A percentile compares a stretch with the other conserved stretches of the same genome.
Conservation (phyloP, 768 basidiomycete species). For the Hortiboletus flavorubellus region DNA sequence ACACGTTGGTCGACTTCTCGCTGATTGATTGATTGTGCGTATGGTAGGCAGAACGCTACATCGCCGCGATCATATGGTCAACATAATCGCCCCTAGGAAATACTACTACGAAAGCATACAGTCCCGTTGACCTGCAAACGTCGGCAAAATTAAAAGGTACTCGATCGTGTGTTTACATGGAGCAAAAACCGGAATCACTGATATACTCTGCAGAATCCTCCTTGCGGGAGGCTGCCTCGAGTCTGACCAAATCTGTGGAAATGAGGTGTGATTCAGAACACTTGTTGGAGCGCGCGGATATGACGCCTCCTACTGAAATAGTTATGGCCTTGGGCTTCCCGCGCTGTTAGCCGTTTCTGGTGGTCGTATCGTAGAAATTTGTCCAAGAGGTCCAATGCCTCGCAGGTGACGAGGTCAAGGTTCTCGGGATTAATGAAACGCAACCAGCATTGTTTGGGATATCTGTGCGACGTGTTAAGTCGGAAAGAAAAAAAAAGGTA, state of each 20-base stretch:
- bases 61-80: conserved; percentile 12
- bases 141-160: neutral
- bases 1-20: conserved; percentile 27
- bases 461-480: conserved; percentile 32
- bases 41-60: conserved; percentile 12
- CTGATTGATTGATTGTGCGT: conserved; percentile 12
- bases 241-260: conserved; percentile 43
- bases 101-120: conserved; percentile 2
- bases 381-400: conserved; percentile 65
- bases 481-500: neutral
- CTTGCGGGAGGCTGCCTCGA: conserved; percentile 44
- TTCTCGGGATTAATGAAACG: conserved; percentile 58
- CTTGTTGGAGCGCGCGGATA: conserved; percentile 16
- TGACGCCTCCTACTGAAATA: conserved; percentile 51
- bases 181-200: conserved; percentile 50
- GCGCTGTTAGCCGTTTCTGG: conserved; percentile 61
- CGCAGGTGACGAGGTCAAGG: conserved; percentile 54
- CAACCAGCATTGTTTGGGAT: conserved; percentile 63
- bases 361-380: conserved; percentile 68
- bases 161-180: conserved; percentile 25
- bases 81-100: conserved; percentile 11
- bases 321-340: conserved; percentile 62
- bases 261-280: conserved; percentile 18
- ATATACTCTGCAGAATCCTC: conserved; percentile 39
- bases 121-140: conserved; percentile 3